Percentiles rank a stretch among this genome's conserved stretches.
These are phyloP conservation scores for Baudoinia panamericana DNA, from an alignment of 495 filamentous ascomycete genomes.

Conservation along the genomic window DNA sequence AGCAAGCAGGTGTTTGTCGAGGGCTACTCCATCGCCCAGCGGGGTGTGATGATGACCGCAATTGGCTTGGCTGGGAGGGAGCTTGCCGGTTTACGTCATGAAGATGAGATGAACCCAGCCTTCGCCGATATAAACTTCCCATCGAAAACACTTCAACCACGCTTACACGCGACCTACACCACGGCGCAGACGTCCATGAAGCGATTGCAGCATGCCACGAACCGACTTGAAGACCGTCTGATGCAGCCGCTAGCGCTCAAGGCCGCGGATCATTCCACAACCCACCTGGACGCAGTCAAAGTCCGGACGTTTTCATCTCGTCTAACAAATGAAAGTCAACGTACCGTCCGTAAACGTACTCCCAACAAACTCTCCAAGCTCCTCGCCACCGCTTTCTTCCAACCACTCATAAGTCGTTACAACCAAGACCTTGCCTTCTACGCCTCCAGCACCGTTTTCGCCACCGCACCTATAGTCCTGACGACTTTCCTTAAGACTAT, in stretches of 20 bases:
- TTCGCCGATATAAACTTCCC: constrained; percentile 29
- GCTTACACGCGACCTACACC: constrained; percentile 46
- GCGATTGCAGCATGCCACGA: constrained; percentile 33
- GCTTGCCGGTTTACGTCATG: constrained; percentile 63
- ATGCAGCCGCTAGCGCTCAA: constrained; percentile 65
- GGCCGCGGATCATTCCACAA: constrained; percentile 56
- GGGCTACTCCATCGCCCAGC: constrained; percentile 75
- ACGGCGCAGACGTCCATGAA: constrained; percentile 24
- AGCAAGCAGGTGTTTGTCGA: constrained; percentile 77
- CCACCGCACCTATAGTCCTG: constrained; percentile 48
- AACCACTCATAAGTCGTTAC: constrained; percentile 48
- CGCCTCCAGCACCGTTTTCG: constrained; percentile 30
- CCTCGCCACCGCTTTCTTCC: constrained; percentile 67
- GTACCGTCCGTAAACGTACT: constrained; percentile 50
- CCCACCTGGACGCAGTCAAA: constrained; percentile 66
- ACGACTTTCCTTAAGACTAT: constrained; percentile 52
- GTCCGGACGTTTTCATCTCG: constrained; percentile 65
- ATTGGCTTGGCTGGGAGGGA: constrained; percentile 79
- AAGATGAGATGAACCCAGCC: constrained; percentile 32
- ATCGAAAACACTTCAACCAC: constrained; percentile 54
- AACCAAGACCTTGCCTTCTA: constrained; percentile 29
- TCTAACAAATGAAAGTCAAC: constrained; percentile 55
- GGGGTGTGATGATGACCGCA: constrained; percentile 65
- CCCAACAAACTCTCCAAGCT: constrained; percentile 65
- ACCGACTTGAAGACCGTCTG: constrained; percentile 50